phyloP scores from a whole-genome alignment of 202 grass and related monocot genomes.

The Carex sylvatica region DNA sequence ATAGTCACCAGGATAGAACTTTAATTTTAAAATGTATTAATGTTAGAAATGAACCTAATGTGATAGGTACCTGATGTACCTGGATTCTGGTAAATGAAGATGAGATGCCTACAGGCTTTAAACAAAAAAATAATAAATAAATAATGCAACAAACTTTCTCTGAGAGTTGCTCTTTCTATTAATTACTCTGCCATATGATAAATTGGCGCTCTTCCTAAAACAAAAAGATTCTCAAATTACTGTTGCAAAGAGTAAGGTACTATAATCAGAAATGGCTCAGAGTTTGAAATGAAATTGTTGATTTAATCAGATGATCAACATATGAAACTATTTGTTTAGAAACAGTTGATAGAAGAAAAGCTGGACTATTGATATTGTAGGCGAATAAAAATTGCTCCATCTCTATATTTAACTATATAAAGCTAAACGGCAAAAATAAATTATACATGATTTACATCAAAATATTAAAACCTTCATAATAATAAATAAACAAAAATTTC shows the following conservation, averaged over 20 bases:
- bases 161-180: too few species aligned
- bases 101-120: too few species aligned
- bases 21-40: too few species aligned
- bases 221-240: background rate
- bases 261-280: background rate
- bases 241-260: background rate
- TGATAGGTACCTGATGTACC: too few species aligned
- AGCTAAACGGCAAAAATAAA: slow-evolving; percentile 9
- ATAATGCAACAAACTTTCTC: too few species aligned
- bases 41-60: too few species aligned
- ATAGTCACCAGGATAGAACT: too few species aligned
- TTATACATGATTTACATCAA: slow-evolving; percentile 33
- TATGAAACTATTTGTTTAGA: background rate
- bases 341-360: background rate
- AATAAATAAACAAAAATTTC: slow-evolving; percentile 9
- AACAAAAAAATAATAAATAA: too few species aligned
- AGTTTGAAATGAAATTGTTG: background rate
- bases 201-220: too few species aligned
- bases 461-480: background rate
- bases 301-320: background rate
- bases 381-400: slow-evolving; percentile 3
- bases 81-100: too few species aligned
- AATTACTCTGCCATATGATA: too few species aligned
- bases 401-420: slow-evolving; percentile 23
- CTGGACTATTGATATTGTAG: background rate